Conservation (phyloP, 345 rosid species). For the Cardamine resedifolia region DNA sequence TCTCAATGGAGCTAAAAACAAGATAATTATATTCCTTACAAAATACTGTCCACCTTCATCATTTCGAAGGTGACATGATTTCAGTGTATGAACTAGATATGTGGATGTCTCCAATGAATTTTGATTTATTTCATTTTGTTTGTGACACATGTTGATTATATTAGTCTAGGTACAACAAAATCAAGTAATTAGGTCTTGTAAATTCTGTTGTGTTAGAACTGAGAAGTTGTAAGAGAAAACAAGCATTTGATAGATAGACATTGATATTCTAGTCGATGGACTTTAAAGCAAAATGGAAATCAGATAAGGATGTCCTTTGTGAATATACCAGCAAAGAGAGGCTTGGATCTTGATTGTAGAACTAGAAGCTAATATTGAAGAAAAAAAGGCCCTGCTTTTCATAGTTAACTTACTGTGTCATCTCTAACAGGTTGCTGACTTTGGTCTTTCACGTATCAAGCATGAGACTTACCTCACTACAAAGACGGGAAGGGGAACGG, state of each 20-base stretch:
- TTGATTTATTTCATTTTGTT: constrained; percentile 2
- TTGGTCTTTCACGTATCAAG: constrained; percentile 94
- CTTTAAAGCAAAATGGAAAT: neutral
- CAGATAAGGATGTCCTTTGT: constrained; percentile 9
- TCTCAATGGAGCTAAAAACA: constrained; percentile 11
- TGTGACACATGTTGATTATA: neutral
- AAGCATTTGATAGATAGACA: constrained; percentile 13
- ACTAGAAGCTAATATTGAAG: constrained; percentile 5
- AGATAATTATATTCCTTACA: neutral
- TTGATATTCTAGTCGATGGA: neutral
- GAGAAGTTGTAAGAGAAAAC: constrained; percentile 10
- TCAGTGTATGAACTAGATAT: neutral
- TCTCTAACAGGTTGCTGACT: constrained; percentile 81
- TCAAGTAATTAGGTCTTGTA: neutral
- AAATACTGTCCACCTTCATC: neutral
- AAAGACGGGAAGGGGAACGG: constrained; percentile 92
- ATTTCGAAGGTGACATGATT: neutral
- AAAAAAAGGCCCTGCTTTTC: neutral
- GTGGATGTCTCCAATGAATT: neutral
- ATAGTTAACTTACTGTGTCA: constrained; percentile 12
- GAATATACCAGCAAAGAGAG: neutral
- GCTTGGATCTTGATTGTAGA: neutral
- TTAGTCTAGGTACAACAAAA: constrained; percentile 1
- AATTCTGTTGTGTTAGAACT: neutral
- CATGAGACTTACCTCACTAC: constrained; percentile 81